Base-by-base conservation (phyloP, 768 basidiomycete species). In the Chalciporus chontae region DNA sequence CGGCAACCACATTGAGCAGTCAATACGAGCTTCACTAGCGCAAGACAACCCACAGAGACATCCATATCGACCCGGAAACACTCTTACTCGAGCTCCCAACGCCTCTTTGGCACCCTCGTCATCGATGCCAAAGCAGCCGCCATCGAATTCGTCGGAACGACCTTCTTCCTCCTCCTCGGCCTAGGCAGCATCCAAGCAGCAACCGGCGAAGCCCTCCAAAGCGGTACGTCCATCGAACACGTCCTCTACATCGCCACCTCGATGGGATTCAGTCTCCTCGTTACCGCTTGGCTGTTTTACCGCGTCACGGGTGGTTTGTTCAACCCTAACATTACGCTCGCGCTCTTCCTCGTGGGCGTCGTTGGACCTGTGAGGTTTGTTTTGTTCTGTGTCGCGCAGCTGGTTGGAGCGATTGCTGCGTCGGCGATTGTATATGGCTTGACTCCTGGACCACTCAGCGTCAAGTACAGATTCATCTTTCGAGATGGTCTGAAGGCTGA, bases 201-300 rank as follows among this genome's bases (percentile, higher is more conserved):
- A 1, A 66, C 73, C 5, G 62, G 67, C 8, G 75, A 72, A 52
- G 61, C 61, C n/a, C 47, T 57, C 24, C 48, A 60, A 43, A 63
- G 62, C 44, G 60, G 67, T 5, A 66, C 69, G 10, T 64, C 50
- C 47, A 58, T 78, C 51, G 73, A 74, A 47, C 75, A 72, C 18
- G 65, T 73, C 37, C 65, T 81, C 49, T 86, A 83, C 64, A 77
- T 83, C 26, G 74, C 84, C 5, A 74, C 76, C 0, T 76, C 72
- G 42, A 80, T 84, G 74, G 84, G 85, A 0, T 63, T 86, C 41
- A 77, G 77, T 54, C 74, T 87, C 40, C 70, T 85, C 41, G 74
- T 80, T 38, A 78, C 79, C 3, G 83, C 77, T 8, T 87, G 85
- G 84, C 58, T 84, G 10, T 87, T 86, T 66, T 86, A 77, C 61